phyloP scores from a whole-genome alignment of 768 basidiomycete genomes.

The Asterophora lycoperdoides region DNA sequence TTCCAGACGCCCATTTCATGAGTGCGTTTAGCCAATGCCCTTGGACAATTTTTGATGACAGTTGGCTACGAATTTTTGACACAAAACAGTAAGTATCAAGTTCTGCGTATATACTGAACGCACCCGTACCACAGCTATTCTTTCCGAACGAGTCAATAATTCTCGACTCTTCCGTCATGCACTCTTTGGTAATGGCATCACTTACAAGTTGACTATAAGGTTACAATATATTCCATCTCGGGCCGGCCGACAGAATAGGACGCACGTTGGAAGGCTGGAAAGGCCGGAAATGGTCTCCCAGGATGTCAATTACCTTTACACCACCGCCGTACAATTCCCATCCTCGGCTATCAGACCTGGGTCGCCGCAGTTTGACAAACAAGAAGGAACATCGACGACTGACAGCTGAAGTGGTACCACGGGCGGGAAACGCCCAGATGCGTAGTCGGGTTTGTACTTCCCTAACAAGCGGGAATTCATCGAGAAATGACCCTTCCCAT shows the following conservation, averaged over 20 bases:
- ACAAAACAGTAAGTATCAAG: constrained; percentile 42
- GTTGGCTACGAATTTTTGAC: constrained; percentile 57
- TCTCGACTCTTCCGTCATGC: too few relatives aligned
- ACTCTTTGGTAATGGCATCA: too few relatives aligned
- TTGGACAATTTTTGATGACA: constrained; percentile 14
- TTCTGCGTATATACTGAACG: neutral
- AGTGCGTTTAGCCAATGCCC: constrained; percentile 22
- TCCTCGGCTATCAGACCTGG: constrained; percentile 26
- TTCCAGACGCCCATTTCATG: constrained; percentile 48
- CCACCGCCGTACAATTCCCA: constrained; percentile 46
- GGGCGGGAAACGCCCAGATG: constrained; percentile 23
- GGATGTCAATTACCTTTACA: constrained; percentile 49
- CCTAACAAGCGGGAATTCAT: constrained; percentile 45
- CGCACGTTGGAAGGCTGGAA: constrained; percentile 50
- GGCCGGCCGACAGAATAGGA: neutral
- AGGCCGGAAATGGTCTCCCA: constrained; percentile 62
- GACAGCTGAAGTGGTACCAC: constrained; percentile 50
- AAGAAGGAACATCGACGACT: constrained; percentile 39
- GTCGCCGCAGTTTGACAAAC: constrained; percentile 48
- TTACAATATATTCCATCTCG: too few relatives aligned
- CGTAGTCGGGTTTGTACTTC: constrained; percentile 36
- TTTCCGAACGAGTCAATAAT: too few relatives aligned
- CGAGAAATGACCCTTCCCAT: constrained; percentile 40
- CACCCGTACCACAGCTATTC: constrained; percentile 12
- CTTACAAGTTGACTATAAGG: too few relatives aligned